A percentile compares a stretch with the other conserved stretches of the same genome.
Conservation (phyloP, 2,329 filamentous ascomycete genomes). For the Cercospora sesami region DNA sequence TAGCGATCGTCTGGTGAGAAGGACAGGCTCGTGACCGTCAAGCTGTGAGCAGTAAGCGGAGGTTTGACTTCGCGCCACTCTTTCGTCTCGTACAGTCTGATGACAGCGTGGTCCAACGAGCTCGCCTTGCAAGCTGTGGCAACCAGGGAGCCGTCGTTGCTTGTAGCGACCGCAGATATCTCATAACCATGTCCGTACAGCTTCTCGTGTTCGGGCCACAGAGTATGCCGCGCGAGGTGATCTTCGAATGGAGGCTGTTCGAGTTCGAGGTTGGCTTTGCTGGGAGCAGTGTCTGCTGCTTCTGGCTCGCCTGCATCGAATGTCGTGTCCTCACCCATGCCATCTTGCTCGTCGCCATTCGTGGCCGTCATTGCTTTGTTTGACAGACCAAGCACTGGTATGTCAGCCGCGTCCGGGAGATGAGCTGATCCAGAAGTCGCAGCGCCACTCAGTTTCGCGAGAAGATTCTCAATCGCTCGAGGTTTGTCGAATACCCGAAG, state of each 20-base stretch:
- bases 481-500: constrained; percentile 92
- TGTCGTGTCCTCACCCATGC: constrained; percentile 40
- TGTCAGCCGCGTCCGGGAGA: constrained; percentile 85
- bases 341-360: constrained; percentile 36
- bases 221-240: constrained; percentile 80
- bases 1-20: constrained; percentile 75
- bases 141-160: constrained; percentile 70
- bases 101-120: constrained; percentile 89
- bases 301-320: constrained; percentile 56
- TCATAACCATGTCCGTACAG: constrained; percentile 98
- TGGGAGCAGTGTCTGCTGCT: constrained; percentile 57
- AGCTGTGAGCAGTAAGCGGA: constrained; percentile 76
- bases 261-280: constrained; percentile 64
- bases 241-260: constrained; percentile 84
- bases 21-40: constrained; percentile 79
- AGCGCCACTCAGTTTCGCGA: constrained; percentile 31
- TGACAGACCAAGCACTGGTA: constrained; percentile 90
- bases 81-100: constrained; percentile 83
- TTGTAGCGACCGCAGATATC: constrained; percentile 81
- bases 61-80: constrained; percentile 87
- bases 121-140: constrained; percentile 93
- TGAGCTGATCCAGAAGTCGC: constrained; percentile 24
- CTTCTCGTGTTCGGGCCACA: constrained; percentile 96
- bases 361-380: constrained; percentile 79
- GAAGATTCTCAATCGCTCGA: constrained; percentile 72